Conservation (phyloP, 768 basidiomycete genomes). For the Crucibulum laeve region DNA sequence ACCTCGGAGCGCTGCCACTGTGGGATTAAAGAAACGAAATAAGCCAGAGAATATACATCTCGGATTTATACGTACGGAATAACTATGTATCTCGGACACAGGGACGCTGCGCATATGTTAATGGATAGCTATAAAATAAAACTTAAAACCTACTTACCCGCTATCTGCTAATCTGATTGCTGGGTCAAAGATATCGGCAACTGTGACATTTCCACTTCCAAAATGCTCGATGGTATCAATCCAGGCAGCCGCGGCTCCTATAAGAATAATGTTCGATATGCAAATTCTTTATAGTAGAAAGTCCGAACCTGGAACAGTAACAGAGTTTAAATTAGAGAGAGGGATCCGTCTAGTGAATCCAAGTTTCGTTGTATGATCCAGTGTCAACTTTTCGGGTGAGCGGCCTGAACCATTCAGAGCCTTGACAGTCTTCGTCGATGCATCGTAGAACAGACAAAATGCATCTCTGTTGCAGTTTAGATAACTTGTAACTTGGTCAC, state of each 20-base stretch:
- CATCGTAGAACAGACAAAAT: constrained; percentile 92
- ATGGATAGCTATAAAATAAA: neutral
- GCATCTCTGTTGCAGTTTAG: constrained; percentile 56
- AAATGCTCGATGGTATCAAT: constrained; percentile 81
- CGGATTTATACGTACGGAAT: constrained; percentile 34
- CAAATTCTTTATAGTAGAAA: neutral
- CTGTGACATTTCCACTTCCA: constrained; percentile 65
- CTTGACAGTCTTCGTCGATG: constrained; percentile 73
- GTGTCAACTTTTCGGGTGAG: constrained; percentile 73
- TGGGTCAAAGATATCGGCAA: constrained; percentile 76
- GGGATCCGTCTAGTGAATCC: constrained; percentile 79
- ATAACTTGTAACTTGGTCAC: constrained; percentile 8
- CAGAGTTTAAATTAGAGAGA: constrained; percentile 77
- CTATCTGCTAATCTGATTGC: constrained; percentile 91
- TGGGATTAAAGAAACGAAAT: neutral
- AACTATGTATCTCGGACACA: constrained; percentile 77
- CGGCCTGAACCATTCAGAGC: constrained; percentile 92
- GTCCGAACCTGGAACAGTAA: constrained; percentile 71
- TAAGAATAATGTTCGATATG: constrained; percentile 2
- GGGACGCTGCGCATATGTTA: constrained; percentile 55
- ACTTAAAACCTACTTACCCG: constrained; percentile 46
- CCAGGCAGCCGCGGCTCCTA: constrained; percentile 95
- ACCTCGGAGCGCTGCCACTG: constrained; percentile 62
- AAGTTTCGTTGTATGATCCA: constrained; percentile 66
- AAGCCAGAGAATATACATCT: constrained; percentile 2